These are phyloP conservation scores for Heterobasidion parviporum DNA, from an alignment of 1,284 basidiomycete species.

Conservation along the genomic window DNA sequence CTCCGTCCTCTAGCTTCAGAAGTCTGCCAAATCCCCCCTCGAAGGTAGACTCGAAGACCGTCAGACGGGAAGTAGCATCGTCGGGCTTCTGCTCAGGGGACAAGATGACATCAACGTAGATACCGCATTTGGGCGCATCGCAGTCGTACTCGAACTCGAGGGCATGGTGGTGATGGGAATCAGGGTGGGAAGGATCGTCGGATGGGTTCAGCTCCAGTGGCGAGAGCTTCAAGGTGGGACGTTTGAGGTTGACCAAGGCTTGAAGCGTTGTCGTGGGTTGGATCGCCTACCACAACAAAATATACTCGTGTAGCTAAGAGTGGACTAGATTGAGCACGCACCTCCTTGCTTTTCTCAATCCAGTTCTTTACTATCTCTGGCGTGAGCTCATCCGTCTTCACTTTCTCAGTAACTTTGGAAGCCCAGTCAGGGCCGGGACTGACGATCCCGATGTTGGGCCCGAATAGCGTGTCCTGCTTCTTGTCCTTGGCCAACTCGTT, in stretches of 20 bases:
- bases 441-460: constrained; percentile 56
- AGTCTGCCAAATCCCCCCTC: constrained; percentile 75
- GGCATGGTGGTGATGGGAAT: constrained; percentile 54
- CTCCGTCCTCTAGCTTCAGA: constrained; percentile 68
- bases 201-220: constrained; percentile 46
- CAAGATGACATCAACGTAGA: constrained; percentile 67
- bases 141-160: constrained; percentile 88
- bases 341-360: constrained; percentile 82
- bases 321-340: constrained; percentile 21
- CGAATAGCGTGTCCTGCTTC: constrained; percentile 55
- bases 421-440: constrained; percentile 36
- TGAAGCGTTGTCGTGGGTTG: constrained; percentile 86
- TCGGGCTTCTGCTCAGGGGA: constrained; percentile 33
- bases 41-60: constrained; percentile 67
- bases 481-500: constrained; percentile 22
- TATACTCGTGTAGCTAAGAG: background rate
- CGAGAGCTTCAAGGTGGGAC: constrained; percentile 68
- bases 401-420: constrained; percentile 25
- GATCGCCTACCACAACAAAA: constrained; percentile 36
- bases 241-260: constrained; percentile 85
- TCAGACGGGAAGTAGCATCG: constrained; percentile 38
- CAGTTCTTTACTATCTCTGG: constrained; percentile 73
- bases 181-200: constrained; percentile 31
- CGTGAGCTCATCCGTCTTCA: constrained; percentile 52
- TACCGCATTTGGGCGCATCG: constrained; percentile 73